Percentiles rank a stretch among this genome's conserved stretches.
phyloP scores from a whole-genome alignment of 2,329 filamentous ascomycete genomes.

The Exophiala bonariae region DNA sequence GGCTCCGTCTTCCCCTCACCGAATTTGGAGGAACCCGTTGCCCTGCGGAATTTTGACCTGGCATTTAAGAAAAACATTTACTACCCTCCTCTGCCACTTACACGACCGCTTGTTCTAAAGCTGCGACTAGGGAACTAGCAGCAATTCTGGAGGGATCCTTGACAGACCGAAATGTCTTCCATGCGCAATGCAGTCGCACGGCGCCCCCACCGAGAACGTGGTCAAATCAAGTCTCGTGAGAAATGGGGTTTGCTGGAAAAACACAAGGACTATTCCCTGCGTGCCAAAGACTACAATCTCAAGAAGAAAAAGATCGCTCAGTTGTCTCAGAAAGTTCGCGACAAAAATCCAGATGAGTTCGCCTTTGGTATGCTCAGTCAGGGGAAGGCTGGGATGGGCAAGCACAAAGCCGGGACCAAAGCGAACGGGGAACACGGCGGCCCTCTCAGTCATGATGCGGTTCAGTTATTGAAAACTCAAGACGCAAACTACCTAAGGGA shows the following conservation, averaged over 20 bases:
- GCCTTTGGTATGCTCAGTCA: conserved; percentile 64
- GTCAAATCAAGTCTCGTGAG: conserved; percentile 77
- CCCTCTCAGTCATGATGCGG: conserved; percentile 55
- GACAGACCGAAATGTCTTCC: conserved; percentile 52
- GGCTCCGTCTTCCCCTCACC: no score
- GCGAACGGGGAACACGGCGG: conserved; percentile 38
- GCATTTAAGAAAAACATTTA: no score
- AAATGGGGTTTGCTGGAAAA: conserved; percentile 94
- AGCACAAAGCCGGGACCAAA: conserved; percentile 48
- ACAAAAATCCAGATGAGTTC: conserved; percentile 67
- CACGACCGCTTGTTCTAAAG: no score
- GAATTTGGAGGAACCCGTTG: no score
- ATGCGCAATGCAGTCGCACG: conserved; percentile 68
- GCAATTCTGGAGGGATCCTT: not conserved
- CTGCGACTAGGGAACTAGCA: no score
- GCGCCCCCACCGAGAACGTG: conserved; percentile 86
- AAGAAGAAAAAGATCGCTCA: conserved; percentile 62
- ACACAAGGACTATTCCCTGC: conserved; percentile 76
- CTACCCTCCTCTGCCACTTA: no score
- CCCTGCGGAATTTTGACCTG: no score
- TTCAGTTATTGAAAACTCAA: conserved; percentile 66
- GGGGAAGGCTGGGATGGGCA: conserved; percentile 41
- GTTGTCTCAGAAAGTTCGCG: conserved; percentile 59
- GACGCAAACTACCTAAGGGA: conserved; percentile 63
- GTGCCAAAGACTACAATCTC: conserved; percentile 62